A percentile compares a stretch with the other conserved stretches of the same genome.
Evolutionary conservation across 305 asterid species (phyloP).

Genomic region (Withania somnifera): DNA sequence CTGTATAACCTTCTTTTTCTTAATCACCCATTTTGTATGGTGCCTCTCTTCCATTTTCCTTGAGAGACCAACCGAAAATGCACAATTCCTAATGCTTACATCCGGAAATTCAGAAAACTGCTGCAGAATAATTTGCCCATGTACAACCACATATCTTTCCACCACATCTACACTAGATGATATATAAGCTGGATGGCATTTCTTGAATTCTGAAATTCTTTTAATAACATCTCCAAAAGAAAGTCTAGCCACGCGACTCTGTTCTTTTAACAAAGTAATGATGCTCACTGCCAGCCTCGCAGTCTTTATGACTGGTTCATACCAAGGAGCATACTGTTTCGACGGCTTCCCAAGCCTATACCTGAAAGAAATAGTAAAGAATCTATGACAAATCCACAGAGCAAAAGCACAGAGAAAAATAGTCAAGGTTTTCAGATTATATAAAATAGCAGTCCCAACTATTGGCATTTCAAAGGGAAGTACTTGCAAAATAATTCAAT

Average conservation of each 20-base stretch:
- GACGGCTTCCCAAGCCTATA: constrained; percentile 92
- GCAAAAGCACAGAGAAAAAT: background rate
- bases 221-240: constrained; percentile 79
- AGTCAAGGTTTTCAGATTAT: constrained; percentile 1
- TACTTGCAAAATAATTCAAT: background rate
- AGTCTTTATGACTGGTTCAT: constrained; percentile 67
- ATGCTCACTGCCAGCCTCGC: constrained; percentile 67
- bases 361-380: constrained; percentile 34
- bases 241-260: constrained; percentile 65
- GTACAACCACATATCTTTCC: constrained; percentile 84
- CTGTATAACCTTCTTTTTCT: constrained; percentile 64
- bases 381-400: background rate
- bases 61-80: constrained; percentile 60
- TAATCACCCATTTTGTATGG: constrained; percentile 89
- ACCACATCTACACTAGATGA: constrained; percentile 51
- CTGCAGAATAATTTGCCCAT: constrained; percentile 92
- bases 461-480: background rate
- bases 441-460: constrained; percentile 2
- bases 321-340: constrained; percentile 93
- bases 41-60: constrained; percentile 87
- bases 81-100: constrained; percentile 51
- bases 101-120: constrained; percentile 86
- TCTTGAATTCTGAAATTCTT: constrained; percentile 51
- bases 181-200: constrained; percentile 60
- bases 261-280: constrained; percentile 73